A percentile compares a stretch with the other conserved stretches of the same genome.
These are phyloP conservation scores for Colletotrichum magnum DNA, from an alignment of 2,329 filamentous ascomycete genomes.

Conservation along the genomic window DNA sequence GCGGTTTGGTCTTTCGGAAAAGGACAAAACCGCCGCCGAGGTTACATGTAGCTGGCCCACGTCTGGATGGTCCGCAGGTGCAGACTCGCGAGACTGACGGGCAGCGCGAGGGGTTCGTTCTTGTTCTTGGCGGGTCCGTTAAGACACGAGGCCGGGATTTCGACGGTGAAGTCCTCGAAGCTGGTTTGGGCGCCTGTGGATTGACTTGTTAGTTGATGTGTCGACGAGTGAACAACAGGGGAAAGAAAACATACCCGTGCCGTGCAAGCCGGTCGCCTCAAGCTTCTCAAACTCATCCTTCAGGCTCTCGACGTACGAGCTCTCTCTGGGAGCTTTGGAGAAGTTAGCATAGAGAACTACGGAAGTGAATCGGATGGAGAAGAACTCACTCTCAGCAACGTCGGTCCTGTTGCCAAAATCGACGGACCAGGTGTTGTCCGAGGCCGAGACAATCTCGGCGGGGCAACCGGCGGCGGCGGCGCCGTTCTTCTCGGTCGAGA, in stretches of 20 bases:
- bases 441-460: constrained; percentile 24
- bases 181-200: constrained; percentile 14
- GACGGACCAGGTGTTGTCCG: constrained; percentile 29
- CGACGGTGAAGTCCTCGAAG: constrained; percentile 26
- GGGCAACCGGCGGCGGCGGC: constrained; percentile 29
- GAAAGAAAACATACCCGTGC: constrained; percentile 11
- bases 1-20: constrained; percentile 21
- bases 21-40: constrained; percentile 32
- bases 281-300: constrained; percentile 20
- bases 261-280: constrained; percentile 33
- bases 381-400: constrained; percentile 34
- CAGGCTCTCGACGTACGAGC: constrained; percentile 29
- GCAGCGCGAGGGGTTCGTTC: constrained; percentile 29
- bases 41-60: constrained; percentile 36
- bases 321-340: constrained; percentile 25
- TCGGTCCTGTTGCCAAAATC: constrained; percentile 35
- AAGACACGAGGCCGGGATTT: constrained; percentile 35
- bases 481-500: constrained; percentile 30
- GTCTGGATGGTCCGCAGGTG: constrained; percentile 37
- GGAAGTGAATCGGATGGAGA: accelerated
- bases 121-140: constrained; percentile 26
- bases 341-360: background rate
- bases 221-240: too few relatives aligned
- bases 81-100: constrained; percentile 37
- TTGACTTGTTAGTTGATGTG: background rate